Conservation (phyloP, 257 asterid species). For the Anisodus tanguticus region DNA sequence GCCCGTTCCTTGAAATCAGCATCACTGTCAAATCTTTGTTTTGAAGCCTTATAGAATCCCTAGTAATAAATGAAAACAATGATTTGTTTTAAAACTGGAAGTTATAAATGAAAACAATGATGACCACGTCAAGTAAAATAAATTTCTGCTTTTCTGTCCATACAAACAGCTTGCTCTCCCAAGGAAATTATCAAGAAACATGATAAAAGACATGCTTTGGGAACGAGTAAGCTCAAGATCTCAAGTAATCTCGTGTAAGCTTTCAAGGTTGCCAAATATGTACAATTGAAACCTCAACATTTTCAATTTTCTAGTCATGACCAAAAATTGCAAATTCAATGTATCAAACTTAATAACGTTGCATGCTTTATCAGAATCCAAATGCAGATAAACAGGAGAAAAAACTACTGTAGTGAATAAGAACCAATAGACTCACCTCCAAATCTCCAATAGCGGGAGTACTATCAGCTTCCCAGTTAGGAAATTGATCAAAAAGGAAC, state of each 20-base stretch:
- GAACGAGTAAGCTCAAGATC: background rate
- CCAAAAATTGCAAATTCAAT: background rate
- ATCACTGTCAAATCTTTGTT: slow-evolving; percentile 79
- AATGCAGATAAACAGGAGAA: background rate
- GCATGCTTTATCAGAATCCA: slow-evolving; percentile 5
- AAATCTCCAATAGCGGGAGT: slow-evolving; percentile 88
- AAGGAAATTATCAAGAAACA: background rate
- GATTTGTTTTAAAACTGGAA: no score
- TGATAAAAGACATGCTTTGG: background rate
- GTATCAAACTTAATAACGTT: no score
- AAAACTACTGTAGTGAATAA: slow-evolving; percentile 24
- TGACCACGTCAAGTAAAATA: background rate
- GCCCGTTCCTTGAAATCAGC: slow-evolving; percentile 85
- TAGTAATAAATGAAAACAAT: slow-evolving; percentile 19
- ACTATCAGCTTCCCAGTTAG: slow-evolving; percentile 62
- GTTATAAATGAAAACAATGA: background rate
- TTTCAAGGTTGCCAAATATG: slow-evolving; percentile 16
- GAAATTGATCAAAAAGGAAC: slow-evolving; percentile 69
- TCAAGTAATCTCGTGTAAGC: background rate
- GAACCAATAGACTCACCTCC: slow-evolving; percentile 60
- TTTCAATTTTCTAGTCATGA: background rate
- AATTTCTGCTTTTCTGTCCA: background rate
- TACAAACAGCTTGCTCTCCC: background rate
- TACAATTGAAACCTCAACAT: background rate
- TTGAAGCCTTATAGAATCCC: slow-evolving; percentile 89